Base-by-base conservation (phyloP, 2,329 filamentous ascomycete genomes). In the Lecanicillium sp. region DNA sequence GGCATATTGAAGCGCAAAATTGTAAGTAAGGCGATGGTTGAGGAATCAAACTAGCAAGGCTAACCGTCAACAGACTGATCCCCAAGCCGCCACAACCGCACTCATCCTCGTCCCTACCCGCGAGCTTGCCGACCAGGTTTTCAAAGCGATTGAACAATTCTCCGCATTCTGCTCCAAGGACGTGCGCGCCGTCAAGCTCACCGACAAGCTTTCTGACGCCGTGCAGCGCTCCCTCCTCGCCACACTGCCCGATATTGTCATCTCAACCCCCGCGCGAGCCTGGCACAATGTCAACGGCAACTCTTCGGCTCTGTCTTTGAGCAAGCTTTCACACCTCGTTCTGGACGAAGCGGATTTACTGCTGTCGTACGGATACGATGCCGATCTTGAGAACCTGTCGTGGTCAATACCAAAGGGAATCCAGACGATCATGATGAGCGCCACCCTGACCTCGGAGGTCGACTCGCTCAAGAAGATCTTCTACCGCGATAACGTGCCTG, bases 281-380 rank as follows among this genome's bases (percentile, higher is more conserved):
- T 84, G 84, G 60, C 75, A 84, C 50, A 90, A 91, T 60, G 75
- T 94, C 59, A 87, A 86, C 60, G 82, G 74, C 43, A 81, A 83
- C 10, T 66, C 64, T 2, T 62, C 61, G 3, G 78, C 84, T 0
- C 71, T 97, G 42, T 80, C 82, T 1, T 70, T 95, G 26, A 78
- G 84, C 14, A 76, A 79, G 40, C 74, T 98, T 19, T 78, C 81
- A 26, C 83, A 90, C 54, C 70, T 97, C 14, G 87, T 97, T 0
- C 82, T 98, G 45, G 93, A 98, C 63, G 93, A 98, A 69, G 90
- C 91, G 3, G 93, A 98, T 62, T 68, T 98, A 53, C 86, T 98
- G 6, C 73, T 97, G 49, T 94, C 88, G 4, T 98, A 97, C 62
- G 93, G 90, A 41, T 95, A 96, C 62, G 85, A 91, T 50, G 87